Conservation (phyloP, 2,329 filamentous ascomycete species). For the Trichoderma semiorbis region DNA sequence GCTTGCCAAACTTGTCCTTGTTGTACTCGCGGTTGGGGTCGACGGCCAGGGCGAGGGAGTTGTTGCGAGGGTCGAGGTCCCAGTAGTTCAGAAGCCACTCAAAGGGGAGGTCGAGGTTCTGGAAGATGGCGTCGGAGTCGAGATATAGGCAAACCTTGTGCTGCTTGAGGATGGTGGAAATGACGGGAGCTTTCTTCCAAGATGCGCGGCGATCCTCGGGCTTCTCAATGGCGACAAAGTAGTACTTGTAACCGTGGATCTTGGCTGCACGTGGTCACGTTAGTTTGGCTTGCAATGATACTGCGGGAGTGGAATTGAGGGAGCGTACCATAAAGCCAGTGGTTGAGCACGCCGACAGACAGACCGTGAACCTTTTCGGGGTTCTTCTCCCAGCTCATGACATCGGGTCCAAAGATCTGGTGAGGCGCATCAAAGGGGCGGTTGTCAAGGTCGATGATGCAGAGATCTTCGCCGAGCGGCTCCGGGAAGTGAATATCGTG, state of each 20-base stretch:
- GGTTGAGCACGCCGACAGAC: constrained; percentile 42
- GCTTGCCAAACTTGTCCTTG: constrained; percentile 38
- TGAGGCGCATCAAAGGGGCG: constrained; percentile 36
- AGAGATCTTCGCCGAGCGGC: constrained; percentile 37
- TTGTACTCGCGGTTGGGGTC: constrained; percentile 39
- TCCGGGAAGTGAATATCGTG: constrained; percentile 32
- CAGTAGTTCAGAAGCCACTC: constrained; percentile 49
- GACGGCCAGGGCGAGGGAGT: constrained; percentile 41
- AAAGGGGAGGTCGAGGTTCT: constrained; percentile 41
- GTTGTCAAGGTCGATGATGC: constrained; percentile 46
- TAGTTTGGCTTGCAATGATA: constrained; percentile 18
- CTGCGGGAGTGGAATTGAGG: neutral
- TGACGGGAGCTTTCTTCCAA: constrained; percentile 45
- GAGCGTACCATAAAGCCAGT: constrained; percentile 41
- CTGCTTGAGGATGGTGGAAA: constrained; percentile 41
- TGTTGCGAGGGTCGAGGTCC: constrained; percentile 37
- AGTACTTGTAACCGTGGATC: constrained; percentile 48
- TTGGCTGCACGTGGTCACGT: constrained; percentile 32
- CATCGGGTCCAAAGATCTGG: constrained; percentile 33
- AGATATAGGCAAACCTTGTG: constrained; percentile 44
- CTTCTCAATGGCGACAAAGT: constrained; percentile 39
- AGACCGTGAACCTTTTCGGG: constrained; percentile 33
- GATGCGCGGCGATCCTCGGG: constrained; percentile 42
- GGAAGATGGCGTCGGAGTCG: constrained; percentile 45
- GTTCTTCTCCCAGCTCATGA: constrained; percentile 38